A percentile compares a stretch with the other conserved stretches of the same genome.
Evolutionary conservation across 2,329 filamentous ascomycete species (phyloP).

Genomic region (Chaetoscypha palmicola): DNA sequence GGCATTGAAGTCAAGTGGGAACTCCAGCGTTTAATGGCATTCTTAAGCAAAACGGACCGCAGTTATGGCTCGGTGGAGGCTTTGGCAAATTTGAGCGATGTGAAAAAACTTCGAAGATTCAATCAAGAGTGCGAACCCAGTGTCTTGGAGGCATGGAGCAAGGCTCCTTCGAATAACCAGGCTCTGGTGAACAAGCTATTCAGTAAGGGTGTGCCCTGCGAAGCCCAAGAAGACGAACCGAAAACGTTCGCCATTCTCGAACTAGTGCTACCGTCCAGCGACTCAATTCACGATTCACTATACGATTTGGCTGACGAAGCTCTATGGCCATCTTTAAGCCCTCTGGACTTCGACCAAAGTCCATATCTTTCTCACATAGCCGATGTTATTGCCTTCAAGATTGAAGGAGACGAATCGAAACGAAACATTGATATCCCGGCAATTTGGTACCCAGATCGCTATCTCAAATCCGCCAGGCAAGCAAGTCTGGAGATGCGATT

Average conservation of each 20-base stretch:
- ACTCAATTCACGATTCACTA: constrained; percentile 24
- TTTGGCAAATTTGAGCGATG: constrained; percentile 31
- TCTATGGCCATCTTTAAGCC: constrained; percentile 23
- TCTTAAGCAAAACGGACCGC: constrained; percentile 53
- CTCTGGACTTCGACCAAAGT: constrained; percentile 18
- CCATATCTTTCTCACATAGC: constrained; percentile 33
- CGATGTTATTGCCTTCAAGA: constrained; percentile 44
- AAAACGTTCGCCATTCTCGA: constrained; percentile 29
- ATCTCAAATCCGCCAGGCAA: constrained; percentile 39
- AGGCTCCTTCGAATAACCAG: constrained; percentile 9
- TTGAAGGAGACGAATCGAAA: constrained; percentile 36
- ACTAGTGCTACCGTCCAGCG: constrained; percentile 21
- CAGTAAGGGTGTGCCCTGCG: constrained; percentile 21
- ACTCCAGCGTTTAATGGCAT: constrained; percentile 55
- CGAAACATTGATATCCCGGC: constrained; percentile 44
- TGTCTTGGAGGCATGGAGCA: constrained; percentile 24
- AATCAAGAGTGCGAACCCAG: constrained; percentile 34
- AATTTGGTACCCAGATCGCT: constrained; percentile 48
- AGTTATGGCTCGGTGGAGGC: constrained; percentile 50
- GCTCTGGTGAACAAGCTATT: constrained; percentile 23
- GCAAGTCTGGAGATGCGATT: constrained; percentile 39
- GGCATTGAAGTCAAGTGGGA: constrained; percentile 36
- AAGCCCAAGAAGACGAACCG: constrained; percentile 12
- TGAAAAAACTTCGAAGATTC: constrained; percentile 27
- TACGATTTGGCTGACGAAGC: constrained; percentile 31